These are phyloP conservation scores for Cryptococcus wingfieldii DNA, from an alignment of 1,284 basidiomycete species.

Conservation along the genomic window DNA sequence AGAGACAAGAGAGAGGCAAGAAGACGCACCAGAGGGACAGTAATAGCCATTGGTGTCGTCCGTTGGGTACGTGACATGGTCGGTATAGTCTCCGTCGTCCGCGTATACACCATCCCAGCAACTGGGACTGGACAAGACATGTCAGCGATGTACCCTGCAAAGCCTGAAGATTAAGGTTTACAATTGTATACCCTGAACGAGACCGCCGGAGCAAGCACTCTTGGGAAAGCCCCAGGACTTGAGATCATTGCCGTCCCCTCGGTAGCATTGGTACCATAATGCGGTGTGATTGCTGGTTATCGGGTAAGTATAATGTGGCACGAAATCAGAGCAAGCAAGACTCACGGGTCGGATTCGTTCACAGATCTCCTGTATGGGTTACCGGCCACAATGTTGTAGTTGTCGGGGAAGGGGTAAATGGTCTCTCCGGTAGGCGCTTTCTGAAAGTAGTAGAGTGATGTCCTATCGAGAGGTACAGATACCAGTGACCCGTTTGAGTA, in stretches of 20 bases:
- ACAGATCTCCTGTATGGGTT: constrained; percentile 13
- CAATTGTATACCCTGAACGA: constrained; percentile 18
- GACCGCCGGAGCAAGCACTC: constrained; percentile 11
- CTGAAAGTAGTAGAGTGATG: constrained; percentile 25
- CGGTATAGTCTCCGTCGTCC: constrained; percentile 15
- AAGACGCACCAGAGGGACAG: constrained; percentile 12
- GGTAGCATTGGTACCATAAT: constrained; percentile 21
- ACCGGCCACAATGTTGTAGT: constrained; percentile 22
- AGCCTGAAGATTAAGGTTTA: constrained; percentile 1
- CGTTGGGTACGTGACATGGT: constrained; percentile 18
- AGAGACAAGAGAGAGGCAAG: neutral
- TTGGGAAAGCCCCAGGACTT: constrained; percentile 17
- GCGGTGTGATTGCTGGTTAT: neutral
- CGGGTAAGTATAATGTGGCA: neutral
- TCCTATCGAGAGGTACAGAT: constrained; percentile 11
- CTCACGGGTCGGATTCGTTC: constrained; percentile 16
- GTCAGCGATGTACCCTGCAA: neutral
- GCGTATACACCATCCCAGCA: constrained; percentile 27
- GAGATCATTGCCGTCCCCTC: constrained; percentile 14
- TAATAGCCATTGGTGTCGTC: constrained; percentile 21
- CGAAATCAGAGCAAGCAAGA: neutral
- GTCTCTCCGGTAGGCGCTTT: constrained; percentile 22
- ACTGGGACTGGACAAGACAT: constrained; percentile 12
- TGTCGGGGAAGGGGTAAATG: constrained; percentile 24
- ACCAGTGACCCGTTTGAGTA: constrained; percentile 19